Base-by-base conservation (phyloP, 805 yeast species). In the Cyberlindnera euphorbiiphila region DNA sequence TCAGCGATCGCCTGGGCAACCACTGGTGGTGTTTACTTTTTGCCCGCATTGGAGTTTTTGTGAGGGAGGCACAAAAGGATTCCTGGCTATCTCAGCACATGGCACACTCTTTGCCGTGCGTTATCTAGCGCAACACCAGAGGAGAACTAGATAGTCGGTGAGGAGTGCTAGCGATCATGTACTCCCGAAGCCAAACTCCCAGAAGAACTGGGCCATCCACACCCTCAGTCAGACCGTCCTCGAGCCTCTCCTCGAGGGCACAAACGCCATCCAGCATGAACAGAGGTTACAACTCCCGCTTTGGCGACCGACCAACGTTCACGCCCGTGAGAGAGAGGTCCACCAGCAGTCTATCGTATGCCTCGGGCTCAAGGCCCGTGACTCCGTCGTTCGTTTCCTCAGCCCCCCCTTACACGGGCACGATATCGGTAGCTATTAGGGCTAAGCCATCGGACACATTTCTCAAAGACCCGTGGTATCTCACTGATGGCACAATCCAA, bases 381-480 rank as follows among this genome's bases (percentile, higher is more conserved):
- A 50, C 57, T 0, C 55, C 57, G 4, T 50, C 57, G 5, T 39
- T 49, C 26, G 25, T 22, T 5, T 12, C 40, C 5, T 13, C 36
- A 14, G 30, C 52, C 9, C 56, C 44, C 32, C 53, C 62, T 1
- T 84, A 81, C 51, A 69, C 76, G 4, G 94, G 94, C 2, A 69
- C 81, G 12, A 86, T 87, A 45, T 72, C 76, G 2, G 96, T 87
- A 1, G 74, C 88, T 1, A 73, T 87, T 10, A 66, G 96, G 43
- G 87, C 89, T 13, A 79, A 81, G 47, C 96, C 96, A 0, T 66
- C 48, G 25, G 51, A 46, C 15, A 47, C 52, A 12, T 45, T 50
- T 29, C 45, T 61, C 18, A 57, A 53, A 24, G 61, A 61, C 41
- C 59, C 63, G 9, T 53, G 61, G 59, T 56, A 36, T 11, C 35